Base-by-base conservation (phyloP, 2,329 filamentous ascomycete genomes). In the Diaporthe sp. region DNA sequence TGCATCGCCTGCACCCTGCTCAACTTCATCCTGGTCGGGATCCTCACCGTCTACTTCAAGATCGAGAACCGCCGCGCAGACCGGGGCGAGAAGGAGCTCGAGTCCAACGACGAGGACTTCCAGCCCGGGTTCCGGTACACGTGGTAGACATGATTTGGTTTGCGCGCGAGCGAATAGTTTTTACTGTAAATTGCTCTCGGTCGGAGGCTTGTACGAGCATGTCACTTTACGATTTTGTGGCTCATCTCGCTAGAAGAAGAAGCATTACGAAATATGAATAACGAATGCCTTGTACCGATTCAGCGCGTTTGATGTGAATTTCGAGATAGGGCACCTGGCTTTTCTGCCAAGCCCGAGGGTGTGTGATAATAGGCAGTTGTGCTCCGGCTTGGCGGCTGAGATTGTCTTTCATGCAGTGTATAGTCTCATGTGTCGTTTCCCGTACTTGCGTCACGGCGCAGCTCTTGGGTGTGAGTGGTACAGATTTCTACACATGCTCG, bases 1-100 rank as follows among this genome's bases (percentile, higher is more conserved):
- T 90, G 89, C 81, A 88, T 91, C 58, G 86, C 89, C 1, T 88
- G 86, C 78, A 85, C 84, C 34, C 79, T 88, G 2, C 77, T 90
- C 61, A 88, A 81, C 34, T 79, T 90, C 3, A 39, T 90, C 6
- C 76, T 90, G 25, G 88, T 90, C 0, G 71, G 78, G 3, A 12
- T 86, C 0, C 80, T 86, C 34, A 86, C 84, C 31, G 37, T 87
- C 4, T 81, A 83, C 6, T 89, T 87, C 76, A 83, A 82, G 76
- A 76, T 83, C 19, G 80, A 85, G 78, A 91, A 91, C 78, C 81
- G 79, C 74, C 85, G 86, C 80, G 90, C 90, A 0, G 88, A 91
- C n/a, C 82, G 86, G 42, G 88, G 88, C 67, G 88, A 90, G 82
- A 87, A 85, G 80, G 81, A 87, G 76, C 82, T 91, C 17, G 90